Evolutionary conservation across 2,329 filamentous ascomycete species (phyloP).

Genomic region (Setomelanomma holmii): DNA sequence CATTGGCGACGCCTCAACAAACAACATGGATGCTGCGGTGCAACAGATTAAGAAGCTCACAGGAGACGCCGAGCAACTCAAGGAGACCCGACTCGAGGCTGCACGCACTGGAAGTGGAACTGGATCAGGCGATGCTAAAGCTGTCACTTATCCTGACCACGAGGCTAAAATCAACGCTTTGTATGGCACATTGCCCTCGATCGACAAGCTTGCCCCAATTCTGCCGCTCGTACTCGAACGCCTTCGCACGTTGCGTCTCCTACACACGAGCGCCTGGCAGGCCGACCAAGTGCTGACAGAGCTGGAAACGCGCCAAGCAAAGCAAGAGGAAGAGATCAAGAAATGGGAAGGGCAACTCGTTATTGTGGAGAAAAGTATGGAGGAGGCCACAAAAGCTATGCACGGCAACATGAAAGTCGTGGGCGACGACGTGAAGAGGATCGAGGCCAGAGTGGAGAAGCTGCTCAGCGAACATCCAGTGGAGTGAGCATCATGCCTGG

Average conservation of each 20-base stretch:
- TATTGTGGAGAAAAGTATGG: constrained; percentile 78
- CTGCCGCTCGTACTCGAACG: constrained; percentile 86
- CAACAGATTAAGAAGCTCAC: constrained; percentile 73
- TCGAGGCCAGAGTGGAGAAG: constrained; percentile 76
- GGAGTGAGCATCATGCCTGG: constrained; percentile 4
- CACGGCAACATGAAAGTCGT: constrained; percentile 83
- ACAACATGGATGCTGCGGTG: constrained; percentile 75
- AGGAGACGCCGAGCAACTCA: constrained; percentile 74
- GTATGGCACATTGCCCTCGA: constrained; percentile 85
- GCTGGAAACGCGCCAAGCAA: constrained; percentile 79
- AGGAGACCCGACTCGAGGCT: constrained; percentile 56
- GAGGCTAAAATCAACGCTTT: constrained; percentile 88
- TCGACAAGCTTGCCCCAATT: constrained; percentile 84
- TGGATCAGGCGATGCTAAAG: constrained; percentile 16
- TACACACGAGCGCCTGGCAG: constrained; percentile 86
- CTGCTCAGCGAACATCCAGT: constrained; percentile 18
- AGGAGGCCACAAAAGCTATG: constrained; percentile 72
- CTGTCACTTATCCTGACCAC: constrained; percentile 67
- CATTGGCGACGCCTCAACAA: constrained; percentile 74
- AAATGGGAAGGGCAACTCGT: constrained; percentile 84
- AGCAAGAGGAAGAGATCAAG: constrained; percentile 83
- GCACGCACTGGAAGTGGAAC: constrained; percentile 16
- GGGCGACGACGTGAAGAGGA: constrained; percentile 84
- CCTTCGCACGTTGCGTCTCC: constrained; percentile 78
- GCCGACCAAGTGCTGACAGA: constrained; percentile 79